Conservation (phyloP, 1,284 basidiomycete species). For the Phaffia rhodozyma region DNA sequence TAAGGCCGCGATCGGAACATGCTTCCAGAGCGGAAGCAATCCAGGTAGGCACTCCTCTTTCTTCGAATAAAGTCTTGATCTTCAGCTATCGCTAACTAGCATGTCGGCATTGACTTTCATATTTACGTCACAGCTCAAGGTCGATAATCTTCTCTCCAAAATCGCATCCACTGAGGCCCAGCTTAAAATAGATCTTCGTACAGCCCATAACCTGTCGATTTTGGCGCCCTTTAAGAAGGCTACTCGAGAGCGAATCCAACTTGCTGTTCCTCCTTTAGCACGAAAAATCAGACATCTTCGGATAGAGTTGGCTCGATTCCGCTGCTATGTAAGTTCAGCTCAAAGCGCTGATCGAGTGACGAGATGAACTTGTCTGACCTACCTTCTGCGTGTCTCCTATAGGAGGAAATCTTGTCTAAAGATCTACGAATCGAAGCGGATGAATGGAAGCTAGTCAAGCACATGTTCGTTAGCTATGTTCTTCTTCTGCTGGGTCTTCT, state of each 20-base stretch:
- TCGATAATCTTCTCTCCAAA: conserved; percentile 50
- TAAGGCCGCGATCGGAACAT: conserved; percentile 7
- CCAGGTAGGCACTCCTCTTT: conserved; percentile 14
- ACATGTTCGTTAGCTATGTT: not conserved
- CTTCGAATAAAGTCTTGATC: not conserved
- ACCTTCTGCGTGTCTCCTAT: no score
- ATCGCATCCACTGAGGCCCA: conserved; percentile 48
- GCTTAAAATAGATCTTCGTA: conserved; percentile 58
- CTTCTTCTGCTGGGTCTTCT: not conserved
- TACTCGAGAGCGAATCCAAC: conserved; percentile 61
- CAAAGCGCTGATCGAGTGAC: no score
- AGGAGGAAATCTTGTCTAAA: conserved; percentile 7
- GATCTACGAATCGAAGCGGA: conserved; percentile 10
- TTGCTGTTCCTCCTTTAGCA: conserved; percentile 52
- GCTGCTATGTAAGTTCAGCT: conserved; percentile 19
- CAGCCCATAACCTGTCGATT: conserved; percentile 68
- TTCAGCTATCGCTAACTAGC: not conserved
- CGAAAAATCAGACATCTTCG: conserved; percentile 55
- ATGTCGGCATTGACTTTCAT: not conserved
- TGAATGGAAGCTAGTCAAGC: conserved; percentile 4
- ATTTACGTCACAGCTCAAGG: conserved; percentile 39
- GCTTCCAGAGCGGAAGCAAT: conserved; percentile 24
- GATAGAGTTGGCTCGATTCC: conserved; percentile 57
- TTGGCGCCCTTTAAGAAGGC: conserved; percentile 74
- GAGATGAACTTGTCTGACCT: no score